phyloP scores from a whole-genome alignment of 306 rosid species.

The Prinsepia uniflora region DNA sequence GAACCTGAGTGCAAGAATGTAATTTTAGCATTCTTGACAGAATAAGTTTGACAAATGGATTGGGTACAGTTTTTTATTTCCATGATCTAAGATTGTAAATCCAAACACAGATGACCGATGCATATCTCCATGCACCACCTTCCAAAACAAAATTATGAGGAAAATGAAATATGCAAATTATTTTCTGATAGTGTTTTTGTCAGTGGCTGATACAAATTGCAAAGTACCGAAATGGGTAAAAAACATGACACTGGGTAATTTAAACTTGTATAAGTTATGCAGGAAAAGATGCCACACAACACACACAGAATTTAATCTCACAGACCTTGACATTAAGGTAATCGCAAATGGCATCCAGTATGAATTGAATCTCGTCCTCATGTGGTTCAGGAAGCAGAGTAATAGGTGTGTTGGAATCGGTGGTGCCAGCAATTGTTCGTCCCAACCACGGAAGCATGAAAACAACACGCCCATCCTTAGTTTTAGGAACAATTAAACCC shows the following conservation, averaged over 20 bases:
- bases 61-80: not conserved
- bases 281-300: not conserved
- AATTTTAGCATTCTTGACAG: no score
- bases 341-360: slow-evolving; percentile 87
- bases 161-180: not conserved
- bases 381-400: slow-evolving; percentile 94
- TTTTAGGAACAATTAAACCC: slow-evolving; percentile 98
- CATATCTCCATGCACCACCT: not conserved
- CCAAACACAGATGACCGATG: not conserved
- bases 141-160: not conserved
- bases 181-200: no score
- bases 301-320: slow-evolving; percentile 7
- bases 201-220: not conserved
- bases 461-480: slow-evolving; percentile 95
- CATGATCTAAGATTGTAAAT: not conserved
- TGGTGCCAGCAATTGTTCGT: slow-evolving; percentile 95
- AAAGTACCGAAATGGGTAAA: not conserved
- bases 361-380: slow-evolving; percentile 93
- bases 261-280: not conserved
- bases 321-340: slow-evolving; percentile 94
- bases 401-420: slow-evolving; percentile 83
- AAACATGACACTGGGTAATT: not conserved
- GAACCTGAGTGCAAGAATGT: no score
- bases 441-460: slow-evolving; percentile 99
- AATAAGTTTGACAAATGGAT: no score